phyloP scores from a whole-genome alignment of 495 filamentous ascomycete genomes.

The Neurospora sp. region DNA sequence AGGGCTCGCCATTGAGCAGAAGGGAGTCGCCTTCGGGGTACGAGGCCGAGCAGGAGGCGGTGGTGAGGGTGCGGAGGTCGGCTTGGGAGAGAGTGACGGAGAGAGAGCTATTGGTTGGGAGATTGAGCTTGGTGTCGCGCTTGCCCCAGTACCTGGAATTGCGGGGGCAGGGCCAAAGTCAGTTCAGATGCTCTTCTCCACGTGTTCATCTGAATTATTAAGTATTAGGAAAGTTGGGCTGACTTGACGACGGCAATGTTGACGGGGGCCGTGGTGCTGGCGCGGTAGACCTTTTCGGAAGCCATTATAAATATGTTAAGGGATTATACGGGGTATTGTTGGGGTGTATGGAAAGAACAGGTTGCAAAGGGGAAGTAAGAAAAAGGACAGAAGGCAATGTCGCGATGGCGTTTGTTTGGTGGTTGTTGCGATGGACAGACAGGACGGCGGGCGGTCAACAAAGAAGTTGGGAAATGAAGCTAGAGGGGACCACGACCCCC shows the following conservation, averaged over 20 bases:
- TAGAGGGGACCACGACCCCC: neutral
- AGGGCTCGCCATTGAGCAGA: conserved; percentile 69
- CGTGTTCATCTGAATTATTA: neutral
- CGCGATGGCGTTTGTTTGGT: neutral
- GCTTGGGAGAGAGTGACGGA: conserved; percentile 90
- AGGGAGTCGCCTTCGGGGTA: conserved; percentile 67
- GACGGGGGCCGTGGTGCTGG: conserved; percentile 92
- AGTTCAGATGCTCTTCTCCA: neutral
- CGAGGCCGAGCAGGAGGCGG: conserved; percentile 74
- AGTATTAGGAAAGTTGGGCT: conserved; percentile 3
- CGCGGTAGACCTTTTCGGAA: conserved; percentile 59
- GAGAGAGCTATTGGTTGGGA: conserved; percentile 95
- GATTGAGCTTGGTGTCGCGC: conserved; percentile 81
- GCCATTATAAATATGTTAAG: conserved; percentile 28
- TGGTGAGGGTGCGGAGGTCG: conserved; percentile 91
- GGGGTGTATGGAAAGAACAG: neutral
- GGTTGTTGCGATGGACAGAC: neutral
- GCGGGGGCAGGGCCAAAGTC: conserved; percentile 8
- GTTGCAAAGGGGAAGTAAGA: neutral
- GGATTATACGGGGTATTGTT: neutral
- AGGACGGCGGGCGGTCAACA: neutral
- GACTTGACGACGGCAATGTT: conserved; percentile 99
- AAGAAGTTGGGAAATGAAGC: neutral
- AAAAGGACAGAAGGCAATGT: neutral
- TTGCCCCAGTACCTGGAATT: conserved; percentile 88